A percentile compares a stretch with the other conserved stretches of the same genome.
These are phyloP conservation scores for Coniosporium tulheliwenetii DNA, from an alignment of 2,329 filamentous ascomycete species.

Conservation along the genomic window DNA sequence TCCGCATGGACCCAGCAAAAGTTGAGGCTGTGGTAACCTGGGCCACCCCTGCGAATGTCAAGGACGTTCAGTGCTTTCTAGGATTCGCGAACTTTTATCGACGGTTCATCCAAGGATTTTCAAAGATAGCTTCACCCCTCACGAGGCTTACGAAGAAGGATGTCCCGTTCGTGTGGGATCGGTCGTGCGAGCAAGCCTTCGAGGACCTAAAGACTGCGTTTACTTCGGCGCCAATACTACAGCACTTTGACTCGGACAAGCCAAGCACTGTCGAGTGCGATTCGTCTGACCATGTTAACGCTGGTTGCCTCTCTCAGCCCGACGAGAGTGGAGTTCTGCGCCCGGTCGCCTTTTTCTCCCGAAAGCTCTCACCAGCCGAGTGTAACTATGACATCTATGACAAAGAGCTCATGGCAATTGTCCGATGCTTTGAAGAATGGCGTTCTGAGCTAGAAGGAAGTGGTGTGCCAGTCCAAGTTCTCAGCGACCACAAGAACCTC, in stretches of 20 bases:
- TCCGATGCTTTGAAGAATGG: conserved; percentile 3
- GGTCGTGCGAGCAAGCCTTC: too few relatives aligned
- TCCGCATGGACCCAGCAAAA: conserved; percentile 6
- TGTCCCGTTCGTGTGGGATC: background rate
- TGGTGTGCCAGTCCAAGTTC: conserved; percentile 1
- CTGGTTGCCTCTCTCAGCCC: too few relatives aligned
- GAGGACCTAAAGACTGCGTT: background rate
- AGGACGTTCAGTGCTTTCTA: conserved; percentile 7
- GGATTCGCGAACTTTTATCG: too few relatives aligned
- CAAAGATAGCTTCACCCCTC: background rate
- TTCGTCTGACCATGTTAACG: too few relatives aligned
- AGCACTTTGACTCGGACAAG: background rate
- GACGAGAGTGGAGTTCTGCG: background rate
- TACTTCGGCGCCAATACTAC: background rate
- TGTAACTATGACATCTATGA: too few relatives aligned
- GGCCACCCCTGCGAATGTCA: conserved; percentile 4
- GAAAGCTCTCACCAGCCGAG: too few relatives aligned
- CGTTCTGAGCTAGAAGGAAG: conserved; percentile 2
- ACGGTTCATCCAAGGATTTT: conserved; percentile 8
- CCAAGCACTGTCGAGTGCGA: too few relatives aligned
- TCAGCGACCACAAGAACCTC: conserved; percentile 5
- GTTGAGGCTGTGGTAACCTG: conserved; percentile 4
- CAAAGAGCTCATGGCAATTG: conserved; percentile 4
- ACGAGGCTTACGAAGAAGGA: background rate
- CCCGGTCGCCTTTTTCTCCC: conserved; percentile 2